Conservation (phyloP, 371 early-diverging fungal species). For the Mortierella sp. region DNA sequence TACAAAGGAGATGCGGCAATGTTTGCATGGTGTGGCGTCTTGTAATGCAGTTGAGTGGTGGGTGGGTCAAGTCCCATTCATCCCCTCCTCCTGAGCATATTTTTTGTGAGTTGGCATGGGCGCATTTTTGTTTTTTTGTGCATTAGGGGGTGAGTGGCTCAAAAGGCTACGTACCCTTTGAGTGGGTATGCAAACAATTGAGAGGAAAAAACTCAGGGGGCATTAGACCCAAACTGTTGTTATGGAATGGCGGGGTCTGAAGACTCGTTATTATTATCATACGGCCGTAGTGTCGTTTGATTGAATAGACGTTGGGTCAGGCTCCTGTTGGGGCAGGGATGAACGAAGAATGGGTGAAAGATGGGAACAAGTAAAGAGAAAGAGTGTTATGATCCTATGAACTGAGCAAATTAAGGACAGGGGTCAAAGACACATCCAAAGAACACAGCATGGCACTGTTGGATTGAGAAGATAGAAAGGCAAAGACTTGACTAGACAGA, state of each 20-base stretch:
- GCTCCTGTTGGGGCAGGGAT: too few relatives aligned
- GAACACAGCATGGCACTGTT: too few relatives aligned
- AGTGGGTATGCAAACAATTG: background rate
- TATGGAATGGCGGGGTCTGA: background rate
- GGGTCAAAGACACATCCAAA: too few relatives aligned
- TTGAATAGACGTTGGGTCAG: too few relatives aligned
- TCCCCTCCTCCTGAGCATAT: background rate
- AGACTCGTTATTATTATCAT: background rate
- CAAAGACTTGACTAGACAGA: too few relatives aligned
- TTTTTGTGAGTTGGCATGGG: background rate
- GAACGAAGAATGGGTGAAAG: too few relatives aligned
- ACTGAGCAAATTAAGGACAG: too few relatives aligned
- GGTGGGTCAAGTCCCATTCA: background rate
- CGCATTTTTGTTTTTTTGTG: background rate
- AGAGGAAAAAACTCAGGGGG: constrained; percentile 8
- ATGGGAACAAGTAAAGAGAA: too few relatives aligned
- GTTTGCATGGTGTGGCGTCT: background rate
- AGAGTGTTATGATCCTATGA: too few relatives aligned
- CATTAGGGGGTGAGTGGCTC: background rate
- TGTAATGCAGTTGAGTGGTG: background rate
- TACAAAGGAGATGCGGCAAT: background rate
- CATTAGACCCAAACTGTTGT: background rate
- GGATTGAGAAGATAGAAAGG: too few relatives aligned
- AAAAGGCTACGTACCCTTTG: background rate
- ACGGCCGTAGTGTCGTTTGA: too few relatives aligned